Evolutionary conservation across 2,329 filamentous ascomycete genomes (phyloP), one percentile per base, ranked within the genome.

Genomic region (Paecilomyces variotii): DNA sequence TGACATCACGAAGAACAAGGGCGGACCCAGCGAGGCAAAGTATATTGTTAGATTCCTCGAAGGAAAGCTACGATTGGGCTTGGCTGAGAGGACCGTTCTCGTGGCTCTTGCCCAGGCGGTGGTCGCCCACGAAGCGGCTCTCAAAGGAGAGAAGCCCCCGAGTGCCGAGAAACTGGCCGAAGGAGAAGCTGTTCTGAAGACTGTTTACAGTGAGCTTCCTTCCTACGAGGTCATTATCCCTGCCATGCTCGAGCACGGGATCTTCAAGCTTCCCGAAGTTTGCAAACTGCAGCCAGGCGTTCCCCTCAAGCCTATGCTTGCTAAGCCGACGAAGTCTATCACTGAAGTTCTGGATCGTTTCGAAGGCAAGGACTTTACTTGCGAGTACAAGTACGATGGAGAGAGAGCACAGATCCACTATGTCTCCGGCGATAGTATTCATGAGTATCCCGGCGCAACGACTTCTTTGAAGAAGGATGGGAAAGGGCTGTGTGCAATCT

Each of bases 341-440:
- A 96, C 92, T 0, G 94, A 99, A 76, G 94, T 99, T 0, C 82
- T 99, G 10, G 93, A 99, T 74, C 89, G 94, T 4, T 99, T 99
- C 64, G 94, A 97, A 71, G 87, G 89, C 63, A 94, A 96, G 70
- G 89, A 88, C 27, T 99, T 99, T 69, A 97, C 94, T 0, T 99
- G 94, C 76, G 94, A 99, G 73, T 99, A 96, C 81, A 99, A 99
- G 74, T 99, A 99, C 70, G 94, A 99, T 68, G 94, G 94, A 54
- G 94, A 99, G 75, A 84, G 94, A 70, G 94, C 94, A n/a, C 94
- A 99, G 72, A 97, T 99, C 55, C 94, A 99, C 72, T 99, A 96
- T 65, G 91, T 97, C 32, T 87, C 92, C 3, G 90, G 91, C 62
- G 89, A 93, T 61, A 84, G 89, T 9, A 79, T 85, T 1, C 79